phyloP scores from a whole-genome alignment of 2,329 filamentous ascomycete species.

The Penicillium italicum region DNA sequence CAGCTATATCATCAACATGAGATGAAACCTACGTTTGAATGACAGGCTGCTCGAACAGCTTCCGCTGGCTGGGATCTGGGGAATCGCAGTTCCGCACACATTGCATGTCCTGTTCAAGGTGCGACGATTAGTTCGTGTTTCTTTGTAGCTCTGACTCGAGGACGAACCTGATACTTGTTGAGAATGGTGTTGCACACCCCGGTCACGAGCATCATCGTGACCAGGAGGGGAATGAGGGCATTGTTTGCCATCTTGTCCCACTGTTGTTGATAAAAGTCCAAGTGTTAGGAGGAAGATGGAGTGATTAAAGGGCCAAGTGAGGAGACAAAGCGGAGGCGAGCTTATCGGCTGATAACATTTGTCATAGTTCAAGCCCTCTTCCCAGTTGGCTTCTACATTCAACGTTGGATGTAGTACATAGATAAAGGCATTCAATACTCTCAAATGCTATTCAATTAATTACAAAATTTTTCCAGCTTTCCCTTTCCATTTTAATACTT shows the following conservation, averaged over 20 bases:
- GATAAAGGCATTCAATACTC: too few species aligned
- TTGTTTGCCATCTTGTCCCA: slow-evolving; percentile 61
- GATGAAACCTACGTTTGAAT: slow-evolving; percentile 66
- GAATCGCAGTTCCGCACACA: slow-evolving; percentile 86
- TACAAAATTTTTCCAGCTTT: too few species aligned
- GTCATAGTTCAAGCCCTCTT: too few species aligned
- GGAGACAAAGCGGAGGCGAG: slow-evolving; percentile 11
- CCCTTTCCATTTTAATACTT: neutral
- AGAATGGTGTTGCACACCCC: slow-evolving; percentile 95
- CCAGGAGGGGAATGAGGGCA: slow-evolving; percentile 74
- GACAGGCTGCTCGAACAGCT: slow-evolving; percentile 88
- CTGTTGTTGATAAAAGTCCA: neutral
- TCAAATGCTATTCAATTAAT: too few species aligned
- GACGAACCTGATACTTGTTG: slow-evolving; percentile 84
- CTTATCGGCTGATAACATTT: slow-evolving; percentile 12
- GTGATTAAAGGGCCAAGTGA: neutral
- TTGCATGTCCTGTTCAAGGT: slow-evolving; percentile 70
- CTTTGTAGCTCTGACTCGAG: neutral
- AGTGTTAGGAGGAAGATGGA: neutral
- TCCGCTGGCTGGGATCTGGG: slow-evolving; percentile 61
- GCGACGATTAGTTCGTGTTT: slow-evolving; percentile 6
- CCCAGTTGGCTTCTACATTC: neutral
- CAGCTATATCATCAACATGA: neutral
- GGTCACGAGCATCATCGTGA: slow-evolving; percentile 94
- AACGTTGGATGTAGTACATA: neutral